These are phyloP conservation scores for Aspergillus quadrilineatus DNA, from an alignment of 2,329 filamentous ascomycete species.

Conservation along the genomic window DNA sequence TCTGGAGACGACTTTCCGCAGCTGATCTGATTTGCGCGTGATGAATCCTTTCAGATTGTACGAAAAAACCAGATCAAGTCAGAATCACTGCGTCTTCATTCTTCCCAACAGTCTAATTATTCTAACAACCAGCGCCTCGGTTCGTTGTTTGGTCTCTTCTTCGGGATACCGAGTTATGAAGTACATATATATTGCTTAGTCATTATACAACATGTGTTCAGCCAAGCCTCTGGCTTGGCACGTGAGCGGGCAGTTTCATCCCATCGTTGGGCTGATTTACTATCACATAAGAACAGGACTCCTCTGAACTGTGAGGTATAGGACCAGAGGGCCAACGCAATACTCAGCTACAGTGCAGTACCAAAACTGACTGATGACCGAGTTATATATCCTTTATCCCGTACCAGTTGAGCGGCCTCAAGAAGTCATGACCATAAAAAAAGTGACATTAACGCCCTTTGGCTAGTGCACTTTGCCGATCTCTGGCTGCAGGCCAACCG, in stretches of 20 bases:
- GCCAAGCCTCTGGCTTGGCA: not conserved
- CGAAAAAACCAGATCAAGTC: not conserved
- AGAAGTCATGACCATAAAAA: not conserved
- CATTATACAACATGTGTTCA: not conserved
- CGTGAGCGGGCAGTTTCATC: too few relatives aligned
- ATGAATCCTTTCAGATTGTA: not conserved
- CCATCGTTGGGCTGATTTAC: too few relatives aligned
- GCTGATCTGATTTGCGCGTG: not conserved
- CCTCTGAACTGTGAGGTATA: too few relatives aligned
- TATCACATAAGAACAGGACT: too few relatives aligned
- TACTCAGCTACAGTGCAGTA: too few relatives aligned
- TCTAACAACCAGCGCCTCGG: not conserved
- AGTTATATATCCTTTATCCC: too few relatives aligned
- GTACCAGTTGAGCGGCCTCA: too few relatives aligned
- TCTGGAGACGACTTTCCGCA: not conserved
- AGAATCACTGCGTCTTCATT: not conserved
- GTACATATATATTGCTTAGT: not conserved
- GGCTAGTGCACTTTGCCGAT: constrained; percentile 21
- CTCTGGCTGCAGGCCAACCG: constrained; percentile 19
- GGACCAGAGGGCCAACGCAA: too few relatives aligned
- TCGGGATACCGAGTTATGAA: not conserved
- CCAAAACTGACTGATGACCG: too few relatives aligned
- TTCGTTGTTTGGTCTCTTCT: not conserved
- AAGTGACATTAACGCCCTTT: not conserved
- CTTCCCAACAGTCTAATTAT: not conserved